These are phyloP conservation scores for Lathyrus tuberosus DNA, from an alignment of 306 rosid genomes.

Conservation along the genomic window DNA sequence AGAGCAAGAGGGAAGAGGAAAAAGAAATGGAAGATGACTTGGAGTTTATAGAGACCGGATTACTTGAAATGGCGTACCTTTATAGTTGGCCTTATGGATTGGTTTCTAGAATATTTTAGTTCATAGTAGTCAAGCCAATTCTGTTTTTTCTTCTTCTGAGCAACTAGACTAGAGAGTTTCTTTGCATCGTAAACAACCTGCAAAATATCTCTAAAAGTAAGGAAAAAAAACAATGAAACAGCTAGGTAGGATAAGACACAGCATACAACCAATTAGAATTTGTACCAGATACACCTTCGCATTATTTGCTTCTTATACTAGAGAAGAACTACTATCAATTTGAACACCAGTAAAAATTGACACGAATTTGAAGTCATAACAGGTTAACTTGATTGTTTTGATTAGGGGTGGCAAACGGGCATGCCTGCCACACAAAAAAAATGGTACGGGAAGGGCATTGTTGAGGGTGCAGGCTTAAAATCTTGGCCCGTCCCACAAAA, in stretches of 20 bases:
- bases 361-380: not conserved
- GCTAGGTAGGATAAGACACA: not conserved
- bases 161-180: constrained; percentile 71
- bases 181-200: constrained; percentile 91
- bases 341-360: not conserved
- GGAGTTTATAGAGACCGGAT: constrained; percentile 26
- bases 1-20: constrained; percentile 9
- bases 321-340: constrained; percentile 19
- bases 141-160: constrained; percentile 72
- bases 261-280: not conserved
- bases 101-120: constrained; percentile 75
- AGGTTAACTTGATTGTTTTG: constrained; percentile 18
- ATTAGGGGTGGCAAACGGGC: too few relatives aligned
- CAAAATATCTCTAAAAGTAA: constrained; percentile 35
- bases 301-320: constrained; percentile 1
- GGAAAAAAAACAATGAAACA: not conserved
- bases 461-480: too few relatives aligned
- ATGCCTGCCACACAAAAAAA: too few relatives aligned
- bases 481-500: too few relatives aligned
- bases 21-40: constrained; percentile 8
- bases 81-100: constrained; percentile 57
- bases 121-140: constrained; percentile 95
- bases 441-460: too few relatives aligned
- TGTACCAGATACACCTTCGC: not conserved
- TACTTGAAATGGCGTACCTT: constrained; percentile 60